Conservation (phyloP, 2,329 filamentous ascomycete genomes). For the Arthrinium phaeospermum region DNA sequence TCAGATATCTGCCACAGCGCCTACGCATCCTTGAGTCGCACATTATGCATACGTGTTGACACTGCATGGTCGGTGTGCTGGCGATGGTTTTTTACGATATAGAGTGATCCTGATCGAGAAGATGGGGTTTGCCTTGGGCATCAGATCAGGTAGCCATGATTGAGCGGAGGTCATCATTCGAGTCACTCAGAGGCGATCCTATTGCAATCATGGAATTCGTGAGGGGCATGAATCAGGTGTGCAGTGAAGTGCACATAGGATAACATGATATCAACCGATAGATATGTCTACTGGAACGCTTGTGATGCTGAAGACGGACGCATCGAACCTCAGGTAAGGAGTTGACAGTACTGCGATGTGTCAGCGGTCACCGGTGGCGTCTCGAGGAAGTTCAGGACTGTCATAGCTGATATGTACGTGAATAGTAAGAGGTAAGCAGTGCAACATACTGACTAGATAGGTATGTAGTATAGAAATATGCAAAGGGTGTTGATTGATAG, state of each 20-base stretch:
- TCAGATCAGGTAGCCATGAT: neutral
- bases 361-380: neutral
- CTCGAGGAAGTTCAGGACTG: neutral
- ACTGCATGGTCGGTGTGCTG: neutral
- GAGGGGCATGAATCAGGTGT: neutral
- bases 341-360: neutral
- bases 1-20: neutral
- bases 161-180: neutral
- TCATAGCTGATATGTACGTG: neutral
- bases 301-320: neutral
- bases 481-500: neutral
- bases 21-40: neutral
- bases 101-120: neutral
- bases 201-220: neutral
- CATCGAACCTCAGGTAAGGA: neutral
- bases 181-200: neutral
- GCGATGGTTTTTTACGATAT: neutral
- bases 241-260: neutral
- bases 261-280: neutral
- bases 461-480: neutral
- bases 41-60: neutral
- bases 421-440: too few species aligned
- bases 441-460: neutral
- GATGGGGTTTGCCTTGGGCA: neutral
- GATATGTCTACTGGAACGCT: neutral